Base-by-base conservation (phyloP, 2,329 filamentous ascomycete species). In the Diaporthe humulicola region DNA sequence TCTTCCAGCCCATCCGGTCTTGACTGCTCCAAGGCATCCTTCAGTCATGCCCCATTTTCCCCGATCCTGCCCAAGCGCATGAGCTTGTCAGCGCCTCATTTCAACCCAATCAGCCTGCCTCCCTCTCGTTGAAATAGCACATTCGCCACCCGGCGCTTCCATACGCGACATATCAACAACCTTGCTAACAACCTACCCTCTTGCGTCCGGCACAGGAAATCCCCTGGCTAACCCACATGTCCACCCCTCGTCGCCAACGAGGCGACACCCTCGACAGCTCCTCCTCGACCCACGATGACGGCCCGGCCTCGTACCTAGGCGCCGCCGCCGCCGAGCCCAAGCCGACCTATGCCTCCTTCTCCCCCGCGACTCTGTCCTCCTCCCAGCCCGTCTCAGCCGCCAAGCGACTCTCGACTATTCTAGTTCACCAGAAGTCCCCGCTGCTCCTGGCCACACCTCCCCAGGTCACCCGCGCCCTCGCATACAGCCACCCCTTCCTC, bases 391-490 rank as follows among this genome's bases (percentile, higher is more conserved):
- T 89, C 42, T 88, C 90, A 15, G 90, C 92, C 50, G 91, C 92
- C 56, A 93, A 94, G 81, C 93, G 96, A 76, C 92, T 95, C 60
- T 97, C 95, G 25, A 97, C 95, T 74, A 96, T 99, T 79, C 92
- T 98, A 79, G 96, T 99, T 28, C 96, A 98, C 84, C 96, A 98
- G 83, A 99, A 98, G 85, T 98, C 95, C 22, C 97, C 97, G 15
- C 86, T 99, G 60, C 89, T 99, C 25, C 93, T 98, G 75, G 95
- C 96, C 22, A 99, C 97, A 14, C 97, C 97, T 57, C 97, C 97
- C 2, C 95, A 98, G 82, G 93, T 99, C 82, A 99, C 97, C 3
- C 92, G 97, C 79, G 96, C 96, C 19, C 89, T 99, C 75, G 96
- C 96, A 77, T 98, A 98, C 83, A 98, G 96, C 77, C 96, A 99